Evolutionary conservation across 139 green algal species (phyloP).

Genomic region (Micractinium sp.): DNA sequence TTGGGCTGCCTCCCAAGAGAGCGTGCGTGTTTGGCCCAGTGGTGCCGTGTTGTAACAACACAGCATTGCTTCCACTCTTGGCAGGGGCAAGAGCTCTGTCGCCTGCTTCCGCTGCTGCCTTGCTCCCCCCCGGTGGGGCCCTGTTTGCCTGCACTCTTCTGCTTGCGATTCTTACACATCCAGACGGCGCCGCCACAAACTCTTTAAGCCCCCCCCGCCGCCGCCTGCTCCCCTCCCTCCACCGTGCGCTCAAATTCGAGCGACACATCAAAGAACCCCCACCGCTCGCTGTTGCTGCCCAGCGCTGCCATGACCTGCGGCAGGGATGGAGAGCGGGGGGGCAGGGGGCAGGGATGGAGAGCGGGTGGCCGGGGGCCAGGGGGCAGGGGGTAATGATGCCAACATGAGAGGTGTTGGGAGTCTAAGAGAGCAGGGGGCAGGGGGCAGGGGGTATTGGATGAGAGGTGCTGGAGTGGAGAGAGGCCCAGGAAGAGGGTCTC

Average conservation of each 20-base stretch:
- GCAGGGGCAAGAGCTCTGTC: no score
- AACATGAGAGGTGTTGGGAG: no score
- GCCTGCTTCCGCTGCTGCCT: no score
- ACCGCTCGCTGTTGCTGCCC: conserved; percentile 66
- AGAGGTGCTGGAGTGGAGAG: no score
- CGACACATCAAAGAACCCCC: conserved; percentile 60
- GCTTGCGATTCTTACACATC: no score
- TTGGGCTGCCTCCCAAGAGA: no score
- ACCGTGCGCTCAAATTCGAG: conserved; percentile 42
- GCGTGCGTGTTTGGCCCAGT: no score
- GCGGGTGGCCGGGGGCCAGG: background rate
- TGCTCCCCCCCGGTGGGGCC: no score
- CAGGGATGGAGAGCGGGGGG: background rate
- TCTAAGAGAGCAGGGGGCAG: background rate
- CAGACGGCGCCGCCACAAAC: background rate
- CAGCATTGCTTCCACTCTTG: no score
- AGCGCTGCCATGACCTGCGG: conserved; percentile 60
- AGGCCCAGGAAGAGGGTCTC: background rate
- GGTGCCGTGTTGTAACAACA: no score
- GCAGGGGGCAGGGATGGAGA: background rate
- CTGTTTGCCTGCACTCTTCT: no score
- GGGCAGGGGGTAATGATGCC: background rate
- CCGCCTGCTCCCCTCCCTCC: background rate
- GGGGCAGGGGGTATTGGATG: background rate
- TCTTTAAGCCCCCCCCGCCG: background rate